Conservation (phyloP, 352 stramenopile species). For the Pythium diclinum region DNA sequence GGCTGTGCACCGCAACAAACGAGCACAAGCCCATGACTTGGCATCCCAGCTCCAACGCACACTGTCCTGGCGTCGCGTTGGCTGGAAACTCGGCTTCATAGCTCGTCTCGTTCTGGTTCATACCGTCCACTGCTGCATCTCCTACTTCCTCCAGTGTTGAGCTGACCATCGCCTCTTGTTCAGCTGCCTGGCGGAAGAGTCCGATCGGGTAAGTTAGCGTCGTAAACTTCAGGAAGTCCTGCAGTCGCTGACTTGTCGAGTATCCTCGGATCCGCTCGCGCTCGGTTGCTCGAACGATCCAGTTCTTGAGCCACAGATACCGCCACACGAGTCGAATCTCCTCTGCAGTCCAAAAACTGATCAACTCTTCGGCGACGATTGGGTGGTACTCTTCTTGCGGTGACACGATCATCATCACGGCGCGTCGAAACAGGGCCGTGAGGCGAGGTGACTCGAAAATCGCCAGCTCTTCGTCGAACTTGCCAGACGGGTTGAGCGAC, state of each 20-base stretch:
- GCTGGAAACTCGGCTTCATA: conserved; percentile 70
- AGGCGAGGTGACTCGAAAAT: conserved; percentile 56
- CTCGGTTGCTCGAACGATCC: conserved; percentile 77
- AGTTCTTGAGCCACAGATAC: conserved; percentile 83
- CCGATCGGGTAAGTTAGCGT: conserved; percentile 64
- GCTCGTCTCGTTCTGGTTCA: conserved; percentile 31
- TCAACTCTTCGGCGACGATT: conserved; percentile 75
- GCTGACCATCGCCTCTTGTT: conserved; percentile 66
- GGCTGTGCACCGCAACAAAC: conserved; percentile 38
- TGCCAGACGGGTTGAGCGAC: conserved; percentile 38
- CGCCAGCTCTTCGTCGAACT: conserved; percentile 65
- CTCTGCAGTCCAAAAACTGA: conserved; percentile 69
- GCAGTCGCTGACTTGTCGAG: conserved; percentile 54
- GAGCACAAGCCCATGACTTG: conserved; percentile 71
- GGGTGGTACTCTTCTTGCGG: conserved; percentile 72
- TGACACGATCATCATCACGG: conserved; percentile 79
- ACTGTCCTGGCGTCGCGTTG: conserved; percentile 68
- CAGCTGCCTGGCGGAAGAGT: conserved; percentile 71
- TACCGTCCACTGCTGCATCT: background rate
- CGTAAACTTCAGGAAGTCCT: conserved; percentile 67
- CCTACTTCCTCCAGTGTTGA: conserved; percentile 57
- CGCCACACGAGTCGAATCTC: conserved; percentile 81
- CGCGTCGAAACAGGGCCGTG: conserved; percentile 70
- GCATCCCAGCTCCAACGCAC: conserved; percentile 55
- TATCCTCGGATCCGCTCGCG: conserved; percentile 69